Conservation (phyloP, 345 rosid genomes). For the Adansonia digitata region DNA sequence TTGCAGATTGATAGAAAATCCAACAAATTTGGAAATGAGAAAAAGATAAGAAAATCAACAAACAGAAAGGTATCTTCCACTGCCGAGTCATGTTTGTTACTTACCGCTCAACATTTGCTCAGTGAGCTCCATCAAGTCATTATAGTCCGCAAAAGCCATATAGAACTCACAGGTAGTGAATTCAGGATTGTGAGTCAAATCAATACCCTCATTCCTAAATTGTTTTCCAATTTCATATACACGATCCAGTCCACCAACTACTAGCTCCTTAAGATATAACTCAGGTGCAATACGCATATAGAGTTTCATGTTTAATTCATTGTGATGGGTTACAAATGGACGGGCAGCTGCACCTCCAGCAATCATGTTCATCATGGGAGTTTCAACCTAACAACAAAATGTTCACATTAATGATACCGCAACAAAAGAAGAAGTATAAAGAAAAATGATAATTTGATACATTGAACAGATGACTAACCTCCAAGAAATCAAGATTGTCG, state of each 20-base stretch:
- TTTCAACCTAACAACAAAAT: slow-evolving; percentile 59
- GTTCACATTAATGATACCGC: background rate
- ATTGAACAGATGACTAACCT: slow-evolving; percentile 39
- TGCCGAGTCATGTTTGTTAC: slow-evolving; percentile 8
- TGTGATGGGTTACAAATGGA: slow-evolving; percentile 94
- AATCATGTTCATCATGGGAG: slow-evolving; percentile 98
- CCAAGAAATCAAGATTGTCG: slow-evolving; percentile 62
- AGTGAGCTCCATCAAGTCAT: slow-evolving; percentile 86
- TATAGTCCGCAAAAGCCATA: slow-evolving; percentile 97
- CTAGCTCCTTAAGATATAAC: slow-evolving; percentile 78
- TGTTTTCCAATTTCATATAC: slow-evolving; percentile 98
- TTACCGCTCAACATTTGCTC: slow-evolving; percentile 86
- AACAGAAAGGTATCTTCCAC: background rate
- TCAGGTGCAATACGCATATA: slow-evolving; percentile 98
- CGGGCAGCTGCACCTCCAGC: slow-evolving; percentile 98
- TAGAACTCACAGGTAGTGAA: slow-evolving; percentile 98
- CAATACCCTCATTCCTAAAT: slow-evolving; percentile 96
- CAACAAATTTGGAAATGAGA: background rate
- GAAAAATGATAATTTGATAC: background rate
- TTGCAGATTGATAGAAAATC: slow-evolving; percentile 7
- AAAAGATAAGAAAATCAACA: slow-evolving; percentile 6
- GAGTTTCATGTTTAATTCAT: slow-evolving; percentile 80
- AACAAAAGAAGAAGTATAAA: background rate
- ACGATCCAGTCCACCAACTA: slow-evolving; percentile 90
- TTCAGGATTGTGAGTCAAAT: slow-evolving; percentile 96